Evolutionary conservation across 1,139 yeast genomes (phyloP).

Genomic region (Taphrina deformans): DNA sequence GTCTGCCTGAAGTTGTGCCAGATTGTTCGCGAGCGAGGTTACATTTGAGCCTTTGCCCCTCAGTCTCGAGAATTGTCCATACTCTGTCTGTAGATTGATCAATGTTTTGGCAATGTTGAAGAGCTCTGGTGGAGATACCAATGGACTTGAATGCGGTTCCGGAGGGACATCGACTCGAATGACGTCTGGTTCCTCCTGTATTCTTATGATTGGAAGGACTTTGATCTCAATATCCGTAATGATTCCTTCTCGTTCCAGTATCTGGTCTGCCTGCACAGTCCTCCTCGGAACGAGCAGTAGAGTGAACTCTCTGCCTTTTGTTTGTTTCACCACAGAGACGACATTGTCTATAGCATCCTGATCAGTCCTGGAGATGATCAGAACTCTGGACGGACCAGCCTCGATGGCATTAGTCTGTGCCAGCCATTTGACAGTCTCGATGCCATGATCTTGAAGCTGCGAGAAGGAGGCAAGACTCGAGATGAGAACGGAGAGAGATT

Average conservation of each 20-base stretch:
- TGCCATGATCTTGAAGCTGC: constrained; percentile 51
- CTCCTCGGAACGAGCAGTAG: constrained; percentile 46
- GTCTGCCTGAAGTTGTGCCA: constrained; percentile 40
- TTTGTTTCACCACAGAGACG: constrained; percentile 12
- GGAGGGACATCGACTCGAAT: constrained; percentile 46
- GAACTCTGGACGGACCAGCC: constrained; percentile 34
- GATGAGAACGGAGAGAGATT: constrained; percentile 55
- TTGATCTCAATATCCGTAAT: constrained; percentile 47
- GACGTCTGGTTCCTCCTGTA: constrained; percentile 45
- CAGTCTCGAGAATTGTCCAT: constrained; percentile 49
- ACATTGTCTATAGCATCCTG: not conserved
- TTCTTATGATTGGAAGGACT: constrained; percentile 46
- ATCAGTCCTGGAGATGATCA: constrained; percentile 12
- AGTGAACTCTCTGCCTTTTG: constrained; percentile 36
- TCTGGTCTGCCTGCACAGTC: constrained; percentile 44
- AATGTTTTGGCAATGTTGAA: constrained; percentile 50
- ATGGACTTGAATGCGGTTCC: constrained; percentile 45
- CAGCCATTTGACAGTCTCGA: constrained; percentile 64
- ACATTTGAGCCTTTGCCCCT: constrained; percentile 55
- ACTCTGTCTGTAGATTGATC: constrained; percentile 45
- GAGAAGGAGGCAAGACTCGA: constrained; percentile 64
- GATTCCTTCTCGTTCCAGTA: constrained; percentile 46
- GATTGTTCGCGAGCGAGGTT: constrained; percentile 48
- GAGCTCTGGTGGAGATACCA: constrained; percentile 43
- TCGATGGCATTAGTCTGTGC: constrained; percentile 41